A percentile compares a stretch with the other conserved stretches of the same genome.
Evolutionary conservation across 2,329 filamentous ascomycete genomes (phyloP).

Genomic region (Cytospora piceicola): DNA sequence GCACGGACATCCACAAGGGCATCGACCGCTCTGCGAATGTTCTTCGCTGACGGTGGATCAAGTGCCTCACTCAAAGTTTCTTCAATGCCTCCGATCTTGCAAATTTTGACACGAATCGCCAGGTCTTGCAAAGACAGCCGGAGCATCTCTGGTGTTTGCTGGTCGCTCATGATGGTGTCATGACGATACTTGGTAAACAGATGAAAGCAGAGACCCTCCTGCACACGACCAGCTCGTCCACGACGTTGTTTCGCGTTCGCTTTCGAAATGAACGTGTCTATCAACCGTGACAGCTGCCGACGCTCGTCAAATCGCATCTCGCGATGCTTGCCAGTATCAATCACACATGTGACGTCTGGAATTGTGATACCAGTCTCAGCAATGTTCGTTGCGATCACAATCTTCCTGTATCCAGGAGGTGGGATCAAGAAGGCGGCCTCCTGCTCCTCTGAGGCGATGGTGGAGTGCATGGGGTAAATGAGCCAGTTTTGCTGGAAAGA

Average conservation of each 20-base stretch:
- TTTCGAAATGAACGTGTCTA: slow-evolving; percentile 93
- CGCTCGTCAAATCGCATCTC: slow-evolving; percentile 97
- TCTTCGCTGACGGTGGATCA: slow-evolving; percentile 88
- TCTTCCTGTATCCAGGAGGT: slow-evolving; percentile 81
- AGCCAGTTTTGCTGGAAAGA: slow-evolving; percentile 79
- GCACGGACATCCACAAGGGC: slow-evolving; percentile 92
- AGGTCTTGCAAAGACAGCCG: slow-evolving; percentile 92
- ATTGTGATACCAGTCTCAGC: slow-evolving; percentile 99
- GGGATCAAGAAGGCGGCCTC: slow-evolving; percentile 90
- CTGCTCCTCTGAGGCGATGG: slow-evolving; percentile 94
- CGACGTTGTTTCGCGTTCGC: slow-evolving; percentile 95
- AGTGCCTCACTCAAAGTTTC: slow-evolving; percentile 85
- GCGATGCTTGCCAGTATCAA: slow-evolving; percentile 95
- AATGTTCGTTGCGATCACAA: slow-evolving; percentile 96
- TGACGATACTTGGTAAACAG: slow-evolving; percentile 90
- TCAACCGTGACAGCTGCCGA: slow-evolving; percentile 83
- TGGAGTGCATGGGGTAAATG: slow-evolving; percentile 88
- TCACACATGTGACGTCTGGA: slow-evolving; percentile 94
- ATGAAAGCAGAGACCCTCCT: slow-evolving; percentile 93
- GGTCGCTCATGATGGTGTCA: slow-evolving; percentile 82
- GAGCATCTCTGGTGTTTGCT: slow-evolving; percentile 96
- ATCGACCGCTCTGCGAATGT: slow-evolving; percentile 90
- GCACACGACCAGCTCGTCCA: slow-evolving; percentile 92
- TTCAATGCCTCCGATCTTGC: slow-evolving; percentile 92
- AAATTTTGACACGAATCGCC: slow-evolving; percentile 95